Conservation (phyloP, 2,329 filamentous ascomycete species). For the Alternaria infectoria region DNA sequence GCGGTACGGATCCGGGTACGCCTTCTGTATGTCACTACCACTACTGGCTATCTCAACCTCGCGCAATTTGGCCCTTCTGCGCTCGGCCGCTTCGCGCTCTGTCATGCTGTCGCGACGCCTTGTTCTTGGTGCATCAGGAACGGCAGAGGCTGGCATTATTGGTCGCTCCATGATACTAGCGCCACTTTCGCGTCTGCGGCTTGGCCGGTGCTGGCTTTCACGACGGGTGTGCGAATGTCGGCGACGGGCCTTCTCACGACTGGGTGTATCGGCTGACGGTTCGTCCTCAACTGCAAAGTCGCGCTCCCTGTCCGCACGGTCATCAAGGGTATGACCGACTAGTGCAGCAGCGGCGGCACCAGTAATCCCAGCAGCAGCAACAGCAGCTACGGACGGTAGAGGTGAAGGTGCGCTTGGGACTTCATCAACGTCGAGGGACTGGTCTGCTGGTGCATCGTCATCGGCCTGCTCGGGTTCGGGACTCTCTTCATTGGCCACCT, state of each 20-base stretch:
- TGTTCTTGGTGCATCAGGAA: slow-evolving; percentile 26
- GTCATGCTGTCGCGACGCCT: slow-evolving; percentile 44
- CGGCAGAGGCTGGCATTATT: slow-evolving; percentile 16
- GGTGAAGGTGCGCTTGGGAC: neutral
- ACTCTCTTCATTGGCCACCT: neutral
- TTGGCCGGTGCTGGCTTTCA: slow-evolving; percentile 34
- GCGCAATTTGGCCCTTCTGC: slow-evolving; percentile 25
- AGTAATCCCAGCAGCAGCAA: neutral
- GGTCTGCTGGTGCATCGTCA: slow-evolving; percentile 1
- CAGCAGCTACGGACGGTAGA: neutral
- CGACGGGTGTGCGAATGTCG: slow-evolving; percentile 39
- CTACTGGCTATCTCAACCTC: slow-evolving; percentile 31
- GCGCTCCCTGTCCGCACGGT: slow-evolving; percentile 20
- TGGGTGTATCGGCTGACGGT: slow-evolving; percentile 23
- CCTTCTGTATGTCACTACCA: slow-evolving; percentile 35
- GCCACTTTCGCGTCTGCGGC: slow-evolving; percentile 41
- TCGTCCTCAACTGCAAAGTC: slow-evolving; percentile 38
- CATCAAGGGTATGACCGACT: slow-evolving; percentile 1
- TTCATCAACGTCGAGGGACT: slow-evolving; percentile 1
- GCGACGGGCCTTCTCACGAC: slow-evolving; percentile 35
- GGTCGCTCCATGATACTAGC: slow-evolving; percentile 37
- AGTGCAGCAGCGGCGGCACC: neutral
- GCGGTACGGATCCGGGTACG: slow-evolving; percentile 31
- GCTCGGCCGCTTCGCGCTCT: slow-evolving; percentile 31
- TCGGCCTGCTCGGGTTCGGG: neutral